Percentiles rank a stretch among this genome's conserved stretches.
Evolutionary conservation across 768 basidiomycete species (phyloP).

Genomic region (Mycena rosella): DNA sequence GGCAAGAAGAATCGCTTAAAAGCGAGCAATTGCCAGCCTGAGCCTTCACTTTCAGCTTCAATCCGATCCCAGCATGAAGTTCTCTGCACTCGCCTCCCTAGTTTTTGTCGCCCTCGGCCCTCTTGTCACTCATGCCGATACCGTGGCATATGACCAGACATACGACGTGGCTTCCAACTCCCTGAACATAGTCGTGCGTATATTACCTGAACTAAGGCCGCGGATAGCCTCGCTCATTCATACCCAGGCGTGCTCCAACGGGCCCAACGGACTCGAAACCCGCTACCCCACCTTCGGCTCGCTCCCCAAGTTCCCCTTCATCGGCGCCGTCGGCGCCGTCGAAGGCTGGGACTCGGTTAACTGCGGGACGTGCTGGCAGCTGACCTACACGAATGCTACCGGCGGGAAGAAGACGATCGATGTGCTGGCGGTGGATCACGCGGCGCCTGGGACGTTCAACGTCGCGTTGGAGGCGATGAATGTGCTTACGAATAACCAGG

Average conservation of each 20-base stretch:
- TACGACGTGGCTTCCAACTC: constrained; percentile 62
- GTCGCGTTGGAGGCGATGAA: constrained; percentile 69
- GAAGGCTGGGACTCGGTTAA: constrained; percentile 62
- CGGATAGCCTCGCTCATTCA: not conserved
- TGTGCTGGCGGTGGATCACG: constrained; percentile 66
- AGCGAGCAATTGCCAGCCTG: constrained; percentile 4
- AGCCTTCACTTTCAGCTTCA: not conserved
- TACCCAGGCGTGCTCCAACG: constrained; percentile 58
- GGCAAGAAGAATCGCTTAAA: constrained; percentile 13
- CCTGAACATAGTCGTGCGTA: constrained; percentile 50
- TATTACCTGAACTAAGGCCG: not conserved
- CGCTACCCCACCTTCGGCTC: constrained; percentile 62
- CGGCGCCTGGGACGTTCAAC: constrained; percentile 59
- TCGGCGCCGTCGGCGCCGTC: constrained; percentile 68
- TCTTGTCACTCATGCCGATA: constrained; percentile 43
- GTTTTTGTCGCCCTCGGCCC: constrained; percentile 41
- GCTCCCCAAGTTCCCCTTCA: constrained; percentile 70
- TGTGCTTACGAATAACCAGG: constrained; percentile 61
- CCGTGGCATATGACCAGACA: constrained; percentile 57
- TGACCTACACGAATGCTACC: constrained; percentile 57
- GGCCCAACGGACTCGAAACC: constrained; percentile 62
- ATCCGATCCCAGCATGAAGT: constrained; percentile 50
- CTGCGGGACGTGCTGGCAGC: constrained; percentile 73
- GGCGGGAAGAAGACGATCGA: constrained; percentile 54
- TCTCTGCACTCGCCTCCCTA: constrained; percentile 39